phyloP scores from a whole-genome alignment of 2,329 filamentous ascomycete genomes.

The Diaporthe amygdali region DNA sequence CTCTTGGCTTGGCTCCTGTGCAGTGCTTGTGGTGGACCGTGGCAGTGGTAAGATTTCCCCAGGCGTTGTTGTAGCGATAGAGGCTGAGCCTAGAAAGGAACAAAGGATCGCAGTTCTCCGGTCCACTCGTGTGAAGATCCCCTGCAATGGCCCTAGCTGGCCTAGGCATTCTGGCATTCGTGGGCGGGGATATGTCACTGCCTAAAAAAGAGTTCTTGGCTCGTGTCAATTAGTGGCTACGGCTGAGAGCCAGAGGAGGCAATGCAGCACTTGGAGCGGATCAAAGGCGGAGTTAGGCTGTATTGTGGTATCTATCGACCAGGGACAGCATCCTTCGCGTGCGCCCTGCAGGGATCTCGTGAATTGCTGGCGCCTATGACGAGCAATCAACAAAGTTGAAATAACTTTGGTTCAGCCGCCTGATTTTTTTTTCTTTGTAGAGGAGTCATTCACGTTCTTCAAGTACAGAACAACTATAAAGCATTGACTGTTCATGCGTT shows the following conservation, averaged over 20 bases:
- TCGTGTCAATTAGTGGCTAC: not conserved
- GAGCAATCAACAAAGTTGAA: not conserved
- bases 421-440: not conserved
- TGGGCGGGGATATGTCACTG: not conserved
- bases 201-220: constrained; percentile 1
- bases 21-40: not conserved
- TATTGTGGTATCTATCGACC: not conserved
- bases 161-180: not conserved
- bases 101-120: not conserved
- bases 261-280: not conserved
- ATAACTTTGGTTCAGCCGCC: not conserved
- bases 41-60: not conserved
- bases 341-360: not conserved
- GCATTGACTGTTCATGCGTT: no score
- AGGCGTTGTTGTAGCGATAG: not conserved
- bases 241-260: not conserved
- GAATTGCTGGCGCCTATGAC: not conserved
- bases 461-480: no score
- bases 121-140: not conserved
- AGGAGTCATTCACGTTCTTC: no score
- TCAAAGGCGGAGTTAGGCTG: not conserved
- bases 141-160: not conserved
- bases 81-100: not conserved
- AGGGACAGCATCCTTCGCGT: not conserved
- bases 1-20: not conserved